Evolutionary conservation across 371 early-diverging fungal species (phyloP).

Genomic region (Rhizopus stolonifer): DNA sequence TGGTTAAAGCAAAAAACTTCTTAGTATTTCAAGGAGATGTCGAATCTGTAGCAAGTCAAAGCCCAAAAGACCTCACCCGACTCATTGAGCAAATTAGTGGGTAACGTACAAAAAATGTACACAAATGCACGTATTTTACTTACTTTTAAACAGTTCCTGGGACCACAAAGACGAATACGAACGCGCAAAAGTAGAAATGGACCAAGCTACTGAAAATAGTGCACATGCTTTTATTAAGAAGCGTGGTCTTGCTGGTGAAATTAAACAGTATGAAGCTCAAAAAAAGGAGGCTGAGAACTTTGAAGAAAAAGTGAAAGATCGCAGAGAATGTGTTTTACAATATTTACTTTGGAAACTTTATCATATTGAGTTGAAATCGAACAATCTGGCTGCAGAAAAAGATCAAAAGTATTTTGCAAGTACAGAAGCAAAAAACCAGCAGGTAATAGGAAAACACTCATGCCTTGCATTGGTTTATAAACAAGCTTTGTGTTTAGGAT

Average conservation of each 20-base stretch:
- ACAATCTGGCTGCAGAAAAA: constrained; percentile 48
- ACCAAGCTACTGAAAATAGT: constrained; percentile 85
- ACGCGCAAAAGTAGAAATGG: constrained; percentile 76
- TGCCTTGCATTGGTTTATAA: not conserved
- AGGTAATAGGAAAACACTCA: not conserved
- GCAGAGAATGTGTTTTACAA: constrained; percentile 58
- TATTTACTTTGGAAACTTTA: constrained; percentile 88
- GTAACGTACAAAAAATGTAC: constrained; percentile 24
- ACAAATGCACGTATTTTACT: constrained; percentile 1
- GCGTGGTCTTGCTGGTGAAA: constrained; percentile 82
- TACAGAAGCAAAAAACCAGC: constrained; percentile 1
- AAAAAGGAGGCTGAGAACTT: constrained; percentile 88
- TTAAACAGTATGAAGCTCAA: constrained; percentile 90
- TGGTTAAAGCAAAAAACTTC: constrained; percentile 96
- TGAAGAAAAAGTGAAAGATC: constrained; percentile 63
- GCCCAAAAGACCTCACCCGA: constrained; percentile 90
- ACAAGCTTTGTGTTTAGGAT: constrained; percentile 9
- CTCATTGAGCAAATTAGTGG: constrained; percentile 97
- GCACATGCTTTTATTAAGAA: constrained; percentile 87
- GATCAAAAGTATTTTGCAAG: not conserved
- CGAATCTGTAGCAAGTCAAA: constrained; percentile 95
- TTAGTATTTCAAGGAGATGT: constrained; percentile 99
- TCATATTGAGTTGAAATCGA: constrained; percentile 71
- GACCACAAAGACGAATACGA: constrained; percentile 91
- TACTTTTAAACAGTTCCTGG: constrained; percentile 58